phyloP scores from a whole-genome alignment of 106 monocot genomes.

The Dendrobium chrysotoxum region DNA sequence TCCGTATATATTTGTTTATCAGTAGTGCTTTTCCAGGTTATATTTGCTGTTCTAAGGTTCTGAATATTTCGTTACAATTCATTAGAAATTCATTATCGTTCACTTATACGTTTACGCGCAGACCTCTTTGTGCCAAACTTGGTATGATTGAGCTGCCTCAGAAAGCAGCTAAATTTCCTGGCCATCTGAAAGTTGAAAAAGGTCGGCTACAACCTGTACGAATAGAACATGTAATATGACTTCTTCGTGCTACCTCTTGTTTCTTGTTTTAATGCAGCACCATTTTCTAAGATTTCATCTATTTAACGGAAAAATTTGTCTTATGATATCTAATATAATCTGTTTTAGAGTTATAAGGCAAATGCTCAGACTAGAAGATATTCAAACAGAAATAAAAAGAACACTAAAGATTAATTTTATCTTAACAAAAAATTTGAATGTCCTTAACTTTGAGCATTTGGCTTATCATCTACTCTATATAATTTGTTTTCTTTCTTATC shows the following conservation, averaged over 20 bases:
- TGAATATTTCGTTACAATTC: not conserved
- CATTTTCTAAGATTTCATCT: not conserved
- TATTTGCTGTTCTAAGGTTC: not conserved
- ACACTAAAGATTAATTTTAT: no score
- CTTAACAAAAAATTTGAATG: no score
- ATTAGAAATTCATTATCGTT: not conserved
- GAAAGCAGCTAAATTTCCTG: conserved; percentile 15
- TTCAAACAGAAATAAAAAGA: no score
- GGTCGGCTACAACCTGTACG: conserved; percentile 21
- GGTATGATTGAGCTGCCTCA: conserved; percentile 28
- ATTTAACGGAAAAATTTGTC: no score
- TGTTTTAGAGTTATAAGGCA: no score
- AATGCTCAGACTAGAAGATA: no score
- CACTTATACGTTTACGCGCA: conserved; percentile 21
- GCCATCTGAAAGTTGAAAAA: conserved; percentile 39
- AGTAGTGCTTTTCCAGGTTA: not conserved
- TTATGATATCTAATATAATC: no score
- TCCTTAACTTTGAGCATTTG: no score
- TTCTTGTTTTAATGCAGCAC: not conserved
- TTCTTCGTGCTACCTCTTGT: not conserved
- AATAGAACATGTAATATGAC: conserved; percentile 29
- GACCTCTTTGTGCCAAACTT: conserved; percentile 54
- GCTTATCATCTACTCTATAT: no score
- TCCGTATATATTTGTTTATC: not conserved
- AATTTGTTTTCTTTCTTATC: not conserved